Percentiles rank a stretch among this genome's conserved stretches.
Evolutionary conservation across 169 alveolate genomes (phyloP).

Genomic region (Plasmodium falciparum): DNA sequence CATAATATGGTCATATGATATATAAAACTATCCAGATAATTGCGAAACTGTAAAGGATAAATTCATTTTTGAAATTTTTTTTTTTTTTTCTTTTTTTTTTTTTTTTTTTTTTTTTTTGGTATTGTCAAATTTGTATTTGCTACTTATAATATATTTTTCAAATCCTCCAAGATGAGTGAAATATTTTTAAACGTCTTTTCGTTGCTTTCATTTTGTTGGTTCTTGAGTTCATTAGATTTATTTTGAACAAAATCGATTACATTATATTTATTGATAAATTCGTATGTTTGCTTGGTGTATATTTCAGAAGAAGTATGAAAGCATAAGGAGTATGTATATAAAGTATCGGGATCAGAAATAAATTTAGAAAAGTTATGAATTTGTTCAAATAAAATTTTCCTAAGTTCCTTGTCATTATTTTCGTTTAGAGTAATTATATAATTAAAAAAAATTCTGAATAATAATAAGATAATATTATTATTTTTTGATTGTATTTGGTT

Average conservation of each 20-base stretch:
- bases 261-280: conserved; percentile 36
- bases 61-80: not conserved
- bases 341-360: conserved; percentile 23
- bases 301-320: conserved; percentile 45
- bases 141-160: not conserved
- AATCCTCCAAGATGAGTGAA: conserved; percentile 34
- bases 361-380: conserved; percentile 23
- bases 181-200: conserved; percentile 40
- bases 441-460: conserved; percentile 47
- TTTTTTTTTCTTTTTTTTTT: not conserved
- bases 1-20: too few relatives aligned
- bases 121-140: not conserved
- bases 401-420: conserved; percentile 44
- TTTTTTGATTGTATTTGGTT: conserved; percentile 29
- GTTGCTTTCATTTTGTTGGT: conserved; percentile 48
- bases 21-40: too few relatives aligned
- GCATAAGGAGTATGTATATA: conserved; percentile 33
- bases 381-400: conserved; percentile 34
- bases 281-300: conserved; percentile 36
- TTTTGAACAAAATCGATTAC: conserved; percentile 20
- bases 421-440: conserved; percentile 37
- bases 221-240: conserved; percentile 14
- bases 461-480: conserved; percentile 33
- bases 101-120: not conserved
- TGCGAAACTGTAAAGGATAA: not conserved